Evolutionary conservation across 75 land plant genomes (phyloP), one percentile per base, ranked within the genome.

Genomic region (Gnetum montanum): DNA sequence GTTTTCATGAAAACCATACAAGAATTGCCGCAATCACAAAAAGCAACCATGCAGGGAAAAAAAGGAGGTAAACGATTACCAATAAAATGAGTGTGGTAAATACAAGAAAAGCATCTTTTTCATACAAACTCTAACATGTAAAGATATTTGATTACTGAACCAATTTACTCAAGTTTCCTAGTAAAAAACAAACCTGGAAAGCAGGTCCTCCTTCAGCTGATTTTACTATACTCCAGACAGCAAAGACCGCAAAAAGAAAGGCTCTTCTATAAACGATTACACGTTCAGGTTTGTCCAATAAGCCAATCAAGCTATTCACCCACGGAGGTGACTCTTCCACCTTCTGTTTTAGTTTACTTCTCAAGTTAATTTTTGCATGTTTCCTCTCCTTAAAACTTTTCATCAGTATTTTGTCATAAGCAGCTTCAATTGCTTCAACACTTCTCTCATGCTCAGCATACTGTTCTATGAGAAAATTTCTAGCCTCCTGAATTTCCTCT

Each of bases 261-360:
- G 81, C 65, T 57, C 97, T 67, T 58, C 79, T 86, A 4, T 72
- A 43, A 30, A 88, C 73, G 44, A 79, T 60, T 0, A 63, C 66
- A 23, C 44, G 41, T 12, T 67, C 55, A 46, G 97, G 92, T 36
- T 74, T 30, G 34, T 84, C 89, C 19, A 84, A 60, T 58, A 73
- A 70, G 38, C 55, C 68, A 6, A 81, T 65, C 30, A 92, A 46
- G 19, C 56, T 79, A 44, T 73, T 73, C 1, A 88, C 45, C 97
- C 97, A 92, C 13, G 94, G 70, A 12, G 97, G 97, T 13, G 97
- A 92, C 31, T 91, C 97, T 16, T 83, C 85, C 11, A 91, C 83
- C 65, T 81, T 69, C 71, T 92, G 72, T 66, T 79, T 84, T 51
- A 88, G 46, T 50, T 65, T 75, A 60, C 64, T 84, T 70, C 81